Base-by-base conservation (phyloP, 2,329 filamentous ascomycete genomes). In the Colletotrichum orchidophilum region DNA sequence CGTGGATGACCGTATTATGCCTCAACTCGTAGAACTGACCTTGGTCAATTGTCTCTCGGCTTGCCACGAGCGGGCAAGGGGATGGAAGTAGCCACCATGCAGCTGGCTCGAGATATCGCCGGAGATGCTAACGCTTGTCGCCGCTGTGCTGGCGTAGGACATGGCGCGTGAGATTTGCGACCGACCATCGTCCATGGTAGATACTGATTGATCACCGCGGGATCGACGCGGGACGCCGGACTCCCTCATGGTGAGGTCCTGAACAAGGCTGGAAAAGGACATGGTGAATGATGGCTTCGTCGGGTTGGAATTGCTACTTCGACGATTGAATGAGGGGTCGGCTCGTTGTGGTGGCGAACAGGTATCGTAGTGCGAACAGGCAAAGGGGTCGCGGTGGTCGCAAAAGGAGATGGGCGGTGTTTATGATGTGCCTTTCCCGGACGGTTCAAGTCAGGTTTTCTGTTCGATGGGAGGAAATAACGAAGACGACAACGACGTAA, bases 11-110 rank as follows among this genome's bases (percentile, higher is more conserved):
- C 18, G 26, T 33, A 54, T 21, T 7, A 31, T 55, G 24, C 35
- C 46, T 9, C 27, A 5, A 29, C 35, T n/a, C 4, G 59, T 26
- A 46, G 24, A 31, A 67, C 86, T 67, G 75, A 94, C 93, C 90
- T 96, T 96, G 73, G 94, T 96, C 80, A 96, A 86, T 83, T 96
- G 93, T 75, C 93, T 88, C 84, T 96, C 93, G 39, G 93, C 91
- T 81, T 96, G 94, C 94, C 94, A 96, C 76, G 91, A 88, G 75
- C 94, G 88, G 68, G 92, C 92, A 66, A 96, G 86, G 57, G 94
- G 93, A 77, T 96, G 93, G 77, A 91, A 92, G 82, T 96, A 96
- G 70, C 94, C 94, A 63, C 93, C 92, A 78, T 96, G 94, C 52
- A 96, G 87, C 82, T 96, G 93, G 81, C 93, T 95, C 15, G 92